Percentiles rank a stretch among this genome's conserved stretches.
These are phyloP conservation scores for Triticum turgidum DNA, from an alignment of 176 grass and related monocot species.

Conservation along the genomic window DNA sequence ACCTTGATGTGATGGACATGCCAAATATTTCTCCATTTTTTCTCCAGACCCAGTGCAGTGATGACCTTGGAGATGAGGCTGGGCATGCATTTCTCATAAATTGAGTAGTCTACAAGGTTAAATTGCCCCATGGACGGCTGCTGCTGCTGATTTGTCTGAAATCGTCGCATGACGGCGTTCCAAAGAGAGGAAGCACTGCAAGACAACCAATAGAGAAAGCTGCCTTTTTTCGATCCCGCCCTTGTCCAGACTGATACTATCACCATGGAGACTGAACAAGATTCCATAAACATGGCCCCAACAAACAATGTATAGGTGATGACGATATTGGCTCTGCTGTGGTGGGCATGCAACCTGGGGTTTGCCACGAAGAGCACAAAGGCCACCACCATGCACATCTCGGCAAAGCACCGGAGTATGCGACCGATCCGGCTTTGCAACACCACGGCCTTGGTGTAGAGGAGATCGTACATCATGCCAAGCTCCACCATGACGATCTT, in stretches of 20 bases:
- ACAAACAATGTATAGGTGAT: neutral
- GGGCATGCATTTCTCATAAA: neutral
- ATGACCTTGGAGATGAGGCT: too few species aligned
- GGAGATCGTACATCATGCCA: slow-evolving; percentile 3
- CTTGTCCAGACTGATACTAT: neutral
- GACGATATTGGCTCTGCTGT: neutral
- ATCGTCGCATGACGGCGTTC: neutral
- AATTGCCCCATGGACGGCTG: neutral
- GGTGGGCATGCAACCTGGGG: too few species aligned
- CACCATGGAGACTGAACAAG: neutral
- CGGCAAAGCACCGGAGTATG: neutral
- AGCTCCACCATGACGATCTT: neutral
- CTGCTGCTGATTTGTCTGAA: too few species aligned
- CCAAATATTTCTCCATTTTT: neutral
- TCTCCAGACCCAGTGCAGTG: too few species aligned
- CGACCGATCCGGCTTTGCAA: neutral
- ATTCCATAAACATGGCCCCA: neutral
- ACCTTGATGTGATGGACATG: neutral
- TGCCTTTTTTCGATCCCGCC: neutral
- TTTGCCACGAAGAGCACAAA: neutral
- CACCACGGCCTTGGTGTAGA: slow-evolving; percentile 22
- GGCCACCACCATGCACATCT: neutral
- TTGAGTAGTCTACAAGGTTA: neutral
- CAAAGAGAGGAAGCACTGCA: neutral
- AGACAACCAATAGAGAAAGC: neutral